phyloP scores from a whole-genome alignment of 805 yeast genomes.

The Blastobotrys robertii region DNA sequence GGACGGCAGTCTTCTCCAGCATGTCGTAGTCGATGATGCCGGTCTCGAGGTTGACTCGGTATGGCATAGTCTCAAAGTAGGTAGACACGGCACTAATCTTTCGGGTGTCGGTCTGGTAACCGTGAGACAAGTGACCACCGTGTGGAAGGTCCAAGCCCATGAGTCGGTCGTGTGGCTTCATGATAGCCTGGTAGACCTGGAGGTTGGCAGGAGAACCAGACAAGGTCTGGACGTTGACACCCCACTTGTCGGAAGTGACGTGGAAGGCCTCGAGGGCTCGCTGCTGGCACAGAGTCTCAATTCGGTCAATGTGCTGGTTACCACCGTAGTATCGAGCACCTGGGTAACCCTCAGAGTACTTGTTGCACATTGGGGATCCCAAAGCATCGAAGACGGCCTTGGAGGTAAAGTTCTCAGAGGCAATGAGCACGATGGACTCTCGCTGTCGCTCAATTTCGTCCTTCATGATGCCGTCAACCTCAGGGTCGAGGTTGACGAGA shows the following conservation, averaged over 20 bases:
- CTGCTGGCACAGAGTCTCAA: constrained; percentile 84
- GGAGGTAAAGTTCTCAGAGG: constrained; percentile 95
- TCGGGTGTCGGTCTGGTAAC: constrained; percentile 89
- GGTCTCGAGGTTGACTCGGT: constrained; percentile 83
- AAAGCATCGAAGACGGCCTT: constrained; percentile 92
- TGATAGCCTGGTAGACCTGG: constrained; percentile 89
- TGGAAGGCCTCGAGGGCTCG: constrained; percentile 89
- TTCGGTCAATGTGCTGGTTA: constrained; percentile 91
- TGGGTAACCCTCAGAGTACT: constrained; percentile 98
- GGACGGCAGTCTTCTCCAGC: constrained; percentile 79
- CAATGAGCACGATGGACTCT: constrained; percentile 87
- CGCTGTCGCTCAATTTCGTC: constrained; percentile 87
- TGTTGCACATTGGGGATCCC: constrained; percentile 97
- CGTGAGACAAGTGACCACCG: constrained; percentile 98
- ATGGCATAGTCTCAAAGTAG: constrained; percentile 97
- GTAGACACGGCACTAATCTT: constrained; percentile 94
- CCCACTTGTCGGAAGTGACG: constrained; percentile 80
- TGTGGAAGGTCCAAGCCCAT: constrained; percentile 99
- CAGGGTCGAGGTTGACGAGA: constrained; percentile 29
- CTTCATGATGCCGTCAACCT: constrained; percentile 32
- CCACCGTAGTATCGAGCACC: constrained; percentile 99
- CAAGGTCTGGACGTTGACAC: constrained; percentile 93
- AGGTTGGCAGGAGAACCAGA: constrained; percentile 98
- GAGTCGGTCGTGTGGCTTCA: constrained; percentile 91
- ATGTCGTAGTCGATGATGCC: constrained; percentile 95